Evolutionary conservation across 2,329 filamentous ascomycete genomes (phyloP).

Genomic region (Shiraia sp.): DNA sequence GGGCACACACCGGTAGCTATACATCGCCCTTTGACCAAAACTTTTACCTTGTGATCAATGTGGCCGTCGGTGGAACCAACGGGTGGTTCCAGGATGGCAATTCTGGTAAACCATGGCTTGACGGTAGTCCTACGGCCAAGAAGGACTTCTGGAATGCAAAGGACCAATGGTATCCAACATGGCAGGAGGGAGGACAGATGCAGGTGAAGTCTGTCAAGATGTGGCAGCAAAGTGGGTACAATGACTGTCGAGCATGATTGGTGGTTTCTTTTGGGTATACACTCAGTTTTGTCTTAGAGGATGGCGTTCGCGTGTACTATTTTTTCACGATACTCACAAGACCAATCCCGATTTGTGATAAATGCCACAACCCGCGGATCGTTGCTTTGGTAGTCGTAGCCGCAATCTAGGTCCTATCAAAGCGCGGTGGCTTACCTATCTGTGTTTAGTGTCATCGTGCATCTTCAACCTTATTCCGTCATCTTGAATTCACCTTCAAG

Average conservation of each 20-base stretch:
- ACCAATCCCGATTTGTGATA: no score
- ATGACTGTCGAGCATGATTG: constrained; percentile 44
- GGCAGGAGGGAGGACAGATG: constrained; percentile 66
- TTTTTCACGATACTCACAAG: no score
- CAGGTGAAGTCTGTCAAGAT: constrained; percentile 69
- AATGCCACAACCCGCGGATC: no score
- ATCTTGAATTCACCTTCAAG: no score
- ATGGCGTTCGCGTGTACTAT: background rate
- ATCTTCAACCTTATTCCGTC: no score
- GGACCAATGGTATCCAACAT: constrained; percentile 70
- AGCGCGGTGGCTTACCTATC: no score
- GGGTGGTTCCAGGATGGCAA: constrained; percentile 81
- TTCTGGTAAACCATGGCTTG: constrained; percentile 77
- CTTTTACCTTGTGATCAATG: constrained; percentile 76
- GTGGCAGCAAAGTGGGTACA: constrained; percentile 55
- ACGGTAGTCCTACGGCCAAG: constrained; percentile 66
- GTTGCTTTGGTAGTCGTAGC: no score
- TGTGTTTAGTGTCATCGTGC: no score
- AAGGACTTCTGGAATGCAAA: constrained; percentile 77
- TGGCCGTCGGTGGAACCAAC: constrained; percentile 77
- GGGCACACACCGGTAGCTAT: constrained; percentile 62
- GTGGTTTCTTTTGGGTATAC: background rate
- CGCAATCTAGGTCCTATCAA: no score
- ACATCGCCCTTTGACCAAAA: constrained; percentile 75
- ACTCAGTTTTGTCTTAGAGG: no score